Percentiles rank a stretch among this genome's conserved stretches.
These are phyloP conservation scores for Decorospora gaudefroyi DNA, from an alignment of 2,329 filamentous ascomycete species.

Conservation along the genomic window DNA sequence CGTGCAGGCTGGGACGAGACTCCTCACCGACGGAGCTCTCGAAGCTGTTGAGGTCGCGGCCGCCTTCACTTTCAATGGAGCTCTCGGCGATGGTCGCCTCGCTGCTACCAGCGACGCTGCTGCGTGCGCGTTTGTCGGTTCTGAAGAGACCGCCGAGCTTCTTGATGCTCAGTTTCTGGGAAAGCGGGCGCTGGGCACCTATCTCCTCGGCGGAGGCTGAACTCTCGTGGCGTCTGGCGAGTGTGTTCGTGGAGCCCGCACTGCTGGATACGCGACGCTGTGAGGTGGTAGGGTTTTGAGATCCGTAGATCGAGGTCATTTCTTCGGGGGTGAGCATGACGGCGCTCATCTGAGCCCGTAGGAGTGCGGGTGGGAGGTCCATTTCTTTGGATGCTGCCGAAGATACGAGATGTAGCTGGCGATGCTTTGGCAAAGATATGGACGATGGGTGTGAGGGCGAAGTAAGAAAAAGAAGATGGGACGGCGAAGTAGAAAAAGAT, in stretches of 20 bases:
- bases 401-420: not conserved
- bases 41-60: not conserved
- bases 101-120: not conserved
- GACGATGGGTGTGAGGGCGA: too few species aligned
- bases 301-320: conserved; percentile 3
- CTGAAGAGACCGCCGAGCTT: conserved; percentile 5
- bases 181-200: not conserved
- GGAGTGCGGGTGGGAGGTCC: conserved; percentile 10
- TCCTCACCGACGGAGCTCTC: too few species aligned
- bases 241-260: not conserved
- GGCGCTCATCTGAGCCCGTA: conserved; percentile 6
- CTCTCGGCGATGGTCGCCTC: not conserved
- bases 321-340: conserved; percentile 7
- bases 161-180: conserved; percentile 2
- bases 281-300: not conserved
- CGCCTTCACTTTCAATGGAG: not conserved
- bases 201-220: not conserved
- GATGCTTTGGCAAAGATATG: too few species aligned
- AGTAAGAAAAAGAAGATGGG: not conserved
- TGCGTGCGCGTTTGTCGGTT: not conserved
- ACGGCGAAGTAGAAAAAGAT: not conserved
- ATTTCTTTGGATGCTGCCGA: not conserved
- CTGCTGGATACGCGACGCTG: not conserved
- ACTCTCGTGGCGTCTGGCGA: not conserved
- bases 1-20: too few species aligned